Percentiles rank a stretch among this genome's conserved stretches.
Conservation (phyloP, 345 rosid species). For the Heritiera fomes region DNA sequence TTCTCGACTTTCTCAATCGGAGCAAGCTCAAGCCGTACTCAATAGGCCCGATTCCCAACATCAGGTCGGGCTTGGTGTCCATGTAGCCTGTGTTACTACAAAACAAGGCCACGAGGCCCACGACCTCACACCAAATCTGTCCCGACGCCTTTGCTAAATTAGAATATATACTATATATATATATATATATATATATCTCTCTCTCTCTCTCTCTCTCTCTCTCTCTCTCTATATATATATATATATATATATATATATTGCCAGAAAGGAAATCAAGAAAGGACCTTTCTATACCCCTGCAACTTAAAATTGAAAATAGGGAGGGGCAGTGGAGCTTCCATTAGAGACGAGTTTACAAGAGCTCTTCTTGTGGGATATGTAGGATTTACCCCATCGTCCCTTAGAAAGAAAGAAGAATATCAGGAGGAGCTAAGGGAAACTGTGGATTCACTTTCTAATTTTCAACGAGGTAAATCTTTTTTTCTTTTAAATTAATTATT, state of each 20-base stretch:
- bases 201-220: too few species aligned
- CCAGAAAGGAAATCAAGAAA: too few species aligned
- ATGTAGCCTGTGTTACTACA: not conserved
- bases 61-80: not conserved
- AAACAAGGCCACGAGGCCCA: not conserved
- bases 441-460: not conserved
- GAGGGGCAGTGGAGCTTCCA: not conserved
- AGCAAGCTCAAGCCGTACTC: not conserved
- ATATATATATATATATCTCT: too few species aligned
- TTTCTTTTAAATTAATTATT: not conserved
- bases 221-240: too few species aligned
- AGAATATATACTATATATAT: too few species aligned
- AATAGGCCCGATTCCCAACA: not conserved
- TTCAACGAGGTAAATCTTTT: conserved; percentile 1
- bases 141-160: not conserved
- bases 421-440: not conserved
- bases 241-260: too few species aligned
- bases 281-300: not conserved
- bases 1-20: too few species aligned
- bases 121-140: not conserved
- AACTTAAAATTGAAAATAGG: not conserved
- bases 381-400: conserved; percentile 2
- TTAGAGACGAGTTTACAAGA: not conserved
- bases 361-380: not conserved
- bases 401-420: too few species aligned